Evolutionary conservation across 2,329 filamentous ascomycete genomes (phyloP), one percentile per base, ranked within the genome.

Genomic region (Ophiostoma triangulosporum): DNA sequence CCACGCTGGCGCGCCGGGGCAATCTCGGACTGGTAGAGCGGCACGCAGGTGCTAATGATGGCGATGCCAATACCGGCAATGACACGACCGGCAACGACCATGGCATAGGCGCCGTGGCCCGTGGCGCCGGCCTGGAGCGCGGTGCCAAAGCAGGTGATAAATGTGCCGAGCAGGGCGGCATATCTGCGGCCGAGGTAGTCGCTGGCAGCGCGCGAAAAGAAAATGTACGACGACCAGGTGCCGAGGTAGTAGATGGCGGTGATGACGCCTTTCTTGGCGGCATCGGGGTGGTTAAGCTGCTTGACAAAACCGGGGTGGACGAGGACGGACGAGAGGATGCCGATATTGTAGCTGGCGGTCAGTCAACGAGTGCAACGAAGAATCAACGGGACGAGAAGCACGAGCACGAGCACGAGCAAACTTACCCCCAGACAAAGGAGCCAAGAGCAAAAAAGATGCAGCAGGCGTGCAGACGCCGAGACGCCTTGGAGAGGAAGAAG

Each of bases 181-280:
- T 71, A 68, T 54, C 76, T 69, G 9, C 77, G 69, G 8, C 77
- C 77, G 7, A 77, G 63, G 12, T 62, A 62, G 60, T 81, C 77
- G 32, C 72, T 74, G 2, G 70, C 64, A 2, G 70, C 70, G 48
- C 77, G 75, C 0, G 77, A 73, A 20, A 80, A 52, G 57, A 79
- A 73, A 3, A 80, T 58, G 60, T 80, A 80, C 59, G 74, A 75
- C 15, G 69, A 52, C 67, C 75, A 75, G 4, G 77, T 78, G 45
- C 77, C 77, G 15, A 76, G 61, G 59, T 80, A 80, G 66, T 80
- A 80, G 32, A 78, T 71, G 38, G 70, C 73, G 1, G 76, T 78
- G 60, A 81, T 72, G 36, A 75, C 62, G 7, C 77, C 77, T 50
- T 68, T 76, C 49, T 68, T 67, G 6, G 69, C 64, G 2, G 75